A percentile compares a stretch with the other conserved stretches of the same genome.
These are phyloP conservation scores for Leishmania lainsoni DNA, from an alignment of 208 protist species.

Conservation along the genomic window DNA sequence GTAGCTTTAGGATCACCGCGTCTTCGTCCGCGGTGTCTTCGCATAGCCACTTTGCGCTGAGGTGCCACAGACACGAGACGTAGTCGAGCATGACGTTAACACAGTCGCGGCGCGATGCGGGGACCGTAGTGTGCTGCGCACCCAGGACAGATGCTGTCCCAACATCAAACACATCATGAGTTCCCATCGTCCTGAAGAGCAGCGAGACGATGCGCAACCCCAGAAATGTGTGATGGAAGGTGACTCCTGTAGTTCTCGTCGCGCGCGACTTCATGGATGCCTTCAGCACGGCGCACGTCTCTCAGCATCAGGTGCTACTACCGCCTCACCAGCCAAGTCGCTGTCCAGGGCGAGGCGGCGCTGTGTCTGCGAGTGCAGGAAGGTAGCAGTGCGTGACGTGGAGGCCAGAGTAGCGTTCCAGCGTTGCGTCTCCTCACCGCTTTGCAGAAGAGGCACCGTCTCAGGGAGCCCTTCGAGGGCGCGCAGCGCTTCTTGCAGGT, in stretches of 20 bases:
- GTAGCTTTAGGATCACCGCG: conserved; percentile 24
- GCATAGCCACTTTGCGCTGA: conserved; percentile 18
- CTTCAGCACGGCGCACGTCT: neutral
- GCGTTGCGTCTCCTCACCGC: neutral
- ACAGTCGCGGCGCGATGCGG: conserved; percentile 35
- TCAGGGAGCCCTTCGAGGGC: conserved; percentile 24
- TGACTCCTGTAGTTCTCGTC: conserved; percentile 3
- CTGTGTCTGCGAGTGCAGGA: conserved; percentile 8
- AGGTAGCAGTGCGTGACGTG: conserved; percentile 19
- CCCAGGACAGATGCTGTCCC: neutral
- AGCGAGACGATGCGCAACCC: conserved; percentile 31
- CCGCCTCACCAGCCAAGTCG: neutral
- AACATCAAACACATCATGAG: neutral
- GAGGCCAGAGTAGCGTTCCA: conserved; percentile 11
- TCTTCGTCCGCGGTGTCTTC: neutral
- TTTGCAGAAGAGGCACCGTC: conserved; percentile 13
- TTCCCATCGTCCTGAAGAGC: conserved; percentile 18
- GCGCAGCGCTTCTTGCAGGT: conserved; percentile 29
- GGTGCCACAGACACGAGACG: conserved; percentile 63
- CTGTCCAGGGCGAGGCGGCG: neutral
- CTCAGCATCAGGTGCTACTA: neutral
- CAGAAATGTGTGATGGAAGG: conserved; percentile 31
- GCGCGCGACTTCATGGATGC: neutral
- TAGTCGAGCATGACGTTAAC: conserved; percentile 69
- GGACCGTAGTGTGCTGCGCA: neutral